Conservation (phyloP, 2,329 filamentous ascomycete genomes). For the Aspergillus ochraceus region DNA sequence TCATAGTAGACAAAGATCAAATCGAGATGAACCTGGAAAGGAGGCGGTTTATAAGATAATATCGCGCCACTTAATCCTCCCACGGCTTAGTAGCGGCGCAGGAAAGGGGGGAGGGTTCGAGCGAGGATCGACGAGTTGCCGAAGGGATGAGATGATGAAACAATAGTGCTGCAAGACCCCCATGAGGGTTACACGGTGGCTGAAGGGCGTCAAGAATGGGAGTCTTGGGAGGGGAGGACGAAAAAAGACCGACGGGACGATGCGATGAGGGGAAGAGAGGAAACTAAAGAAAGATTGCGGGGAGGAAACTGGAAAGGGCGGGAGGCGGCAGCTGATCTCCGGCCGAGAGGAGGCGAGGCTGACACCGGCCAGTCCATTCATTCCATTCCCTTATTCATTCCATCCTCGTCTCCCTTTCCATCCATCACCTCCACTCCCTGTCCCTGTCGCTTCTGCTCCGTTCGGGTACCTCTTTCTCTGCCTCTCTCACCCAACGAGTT, state of each 20-base stretch:
- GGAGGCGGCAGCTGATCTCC: slow-evolving; percentile 10
- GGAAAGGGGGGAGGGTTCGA: slow-evolving; percentile 9
- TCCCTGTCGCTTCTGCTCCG: background rate
- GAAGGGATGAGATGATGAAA: slow-evolving; percentile 20
- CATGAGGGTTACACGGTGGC: slow-evolving; percentile 24
- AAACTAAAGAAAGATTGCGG: slow-evolving; percentile 9
- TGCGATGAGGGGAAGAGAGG: slow-evolving; percentile 12
- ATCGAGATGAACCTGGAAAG: background rate
- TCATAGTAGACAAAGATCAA: slow-evolving; percentile 24
- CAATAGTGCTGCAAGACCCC: slow-evolving; percentile 19
- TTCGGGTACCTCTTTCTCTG: background rate
- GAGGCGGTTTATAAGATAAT: background rate
- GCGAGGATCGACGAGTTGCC: slow-evolving; percentile 18
- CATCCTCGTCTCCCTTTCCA: slow-evolving; percentile 4
- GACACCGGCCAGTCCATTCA: background rate
- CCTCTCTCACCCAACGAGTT: background rate
- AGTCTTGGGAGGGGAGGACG: background rate
- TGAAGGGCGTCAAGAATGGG: background rate
- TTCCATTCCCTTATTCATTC: slow-evolving; percentile 2
- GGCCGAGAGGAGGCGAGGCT: slow-evolving; percentile 4
- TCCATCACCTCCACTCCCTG: background rate
- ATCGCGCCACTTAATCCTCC: background rate
- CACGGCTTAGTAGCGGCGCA: background rate
- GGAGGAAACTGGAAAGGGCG: slow-evolving; percentile 6
- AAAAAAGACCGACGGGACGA: slow-evolving; percentile 13